A percentile compares a stretch with the other conserved stretches of the same genome.
Evolutionary conservation across 805 yeast species (phyloP).

Genomic region (Isabelozyma heimii): DNA sequence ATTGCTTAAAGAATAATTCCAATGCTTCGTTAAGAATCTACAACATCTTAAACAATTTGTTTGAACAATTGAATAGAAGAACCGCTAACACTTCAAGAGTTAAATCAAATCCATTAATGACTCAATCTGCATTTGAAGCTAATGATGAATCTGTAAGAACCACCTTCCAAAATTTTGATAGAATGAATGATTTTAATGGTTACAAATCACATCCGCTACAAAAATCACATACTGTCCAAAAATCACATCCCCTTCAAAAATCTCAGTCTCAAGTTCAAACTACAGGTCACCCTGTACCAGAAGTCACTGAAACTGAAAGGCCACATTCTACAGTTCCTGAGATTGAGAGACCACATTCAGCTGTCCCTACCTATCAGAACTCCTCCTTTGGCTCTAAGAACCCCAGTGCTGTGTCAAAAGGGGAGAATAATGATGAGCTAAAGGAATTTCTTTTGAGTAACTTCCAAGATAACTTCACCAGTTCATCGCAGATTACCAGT

Average conservation of each 20-base stretch:
- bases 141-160: constrained; percentile 16
- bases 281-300: background rate
- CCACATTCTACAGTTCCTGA: background rate
- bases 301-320: background rate
- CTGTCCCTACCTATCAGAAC: background rate
- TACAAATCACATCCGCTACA: background rate
- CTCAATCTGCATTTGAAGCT: constrained; percentile 3
- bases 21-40: constrained; percentile 80
- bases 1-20: constrained; percentile 67
- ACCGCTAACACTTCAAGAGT: constrained; percentile 49
- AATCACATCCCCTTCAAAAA: background rate
- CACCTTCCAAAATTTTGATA: constrained; percentile 26
- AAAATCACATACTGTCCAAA: background rate
- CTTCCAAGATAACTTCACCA: background rate
- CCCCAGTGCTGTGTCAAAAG: background rate
- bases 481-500: background rate
- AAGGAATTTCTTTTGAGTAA: background rate
- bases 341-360: background rate
- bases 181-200: constrained; percentile 19
- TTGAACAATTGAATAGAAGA: constrained; percentile 72
- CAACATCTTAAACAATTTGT: constrained; percentile 72
- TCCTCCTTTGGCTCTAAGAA: background rate
- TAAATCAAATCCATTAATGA: constrained; percentile 3
- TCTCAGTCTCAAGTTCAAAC: background rate
- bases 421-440: background rate